phyloP scores from a whole-genome alignment of 768 basidiomycete species.

The Mycena maculata region DNA sequence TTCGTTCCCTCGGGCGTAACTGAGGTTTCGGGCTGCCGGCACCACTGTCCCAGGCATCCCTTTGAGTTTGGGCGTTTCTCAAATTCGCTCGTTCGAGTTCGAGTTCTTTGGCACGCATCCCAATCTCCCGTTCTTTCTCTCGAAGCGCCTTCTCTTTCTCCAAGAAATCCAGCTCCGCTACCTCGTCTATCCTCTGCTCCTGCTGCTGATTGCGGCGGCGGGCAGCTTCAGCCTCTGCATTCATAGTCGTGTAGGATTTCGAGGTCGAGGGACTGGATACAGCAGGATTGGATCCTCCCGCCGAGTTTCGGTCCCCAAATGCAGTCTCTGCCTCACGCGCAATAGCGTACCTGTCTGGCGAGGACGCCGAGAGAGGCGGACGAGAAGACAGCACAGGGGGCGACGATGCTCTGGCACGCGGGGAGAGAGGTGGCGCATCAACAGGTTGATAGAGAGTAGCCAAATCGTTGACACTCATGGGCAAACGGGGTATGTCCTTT shows the following conservation, averaged over 20 bases:
- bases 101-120: constrained; percentile 64
- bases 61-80: constrained; percentile 46
- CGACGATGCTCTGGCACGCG: constrained; percentile 50
- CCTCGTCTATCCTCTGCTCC: constrained; percentile 54
- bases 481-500: constrained; percentile 72
- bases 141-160: constrained; percentile 66
- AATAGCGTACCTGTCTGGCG: constrained; percentile 36
- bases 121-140: constrained; percentile 66
- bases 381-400: constrained; percentile 43
- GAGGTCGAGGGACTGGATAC: constrained; percentile 29
- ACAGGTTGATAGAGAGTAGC: constrained; percentile 69
- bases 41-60: constrained; percentile 33
- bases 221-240: constrained; percentile 42
- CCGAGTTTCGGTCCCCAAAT: constrained; percentile 18
- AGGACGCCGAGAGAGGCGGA: constrained; percentile 34
- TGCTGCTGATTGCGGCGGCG: constrained; percentile 50
- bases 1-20: constrained; percentile 30
- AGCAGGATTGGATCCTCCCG: constrained; percentile 26
- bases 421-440: constrained; percentile 54
- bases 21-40: constrained; percentile 29
- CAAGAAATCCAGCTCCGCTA: constrained; percentile 62
- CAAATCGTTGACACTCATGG: constrained; percentile 71
- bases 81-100: constrained; percentile 65
- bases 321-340: constrained; percentile 38
- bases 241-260: not conserved